Evolutionary conservation across 1,284 basidiomycete species (phyloP).

Genomic region (Boletus sp.): DNA sequence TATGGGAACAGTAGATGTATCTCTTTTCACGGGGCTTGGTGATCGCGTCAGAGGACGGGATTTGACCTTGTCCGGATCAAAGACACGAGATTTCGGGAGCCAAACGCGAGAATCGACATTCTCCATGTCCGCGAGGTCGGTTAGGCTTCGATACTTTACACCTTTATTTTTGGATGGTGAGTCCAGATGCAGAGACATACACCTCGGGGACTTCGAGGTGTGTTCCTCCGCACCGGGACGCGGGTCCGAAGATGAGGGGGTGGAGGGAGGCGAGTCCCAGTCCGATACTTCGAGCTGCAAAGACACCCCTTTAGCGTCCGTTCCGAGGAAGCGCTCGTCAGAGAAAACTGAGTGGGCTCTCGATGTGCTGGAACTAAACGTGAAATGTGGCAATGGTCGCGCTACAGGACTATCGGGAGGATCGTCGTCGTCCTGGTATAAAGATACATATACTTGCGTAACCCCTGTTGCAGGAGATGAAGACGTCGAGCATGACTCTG

Average conservation of each 20-base stretch:
- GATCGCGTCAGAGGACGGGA: constrained; percentile 19
- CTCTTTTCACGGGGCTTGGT: constrained; percentile 20
- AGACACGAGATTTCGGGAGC: constrained; percentile 25
- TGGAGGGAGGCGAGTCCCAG: constrained; percentile 2
- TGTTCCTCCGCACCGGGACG: constrained; percentile 11
- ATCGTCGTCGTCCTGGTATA: constrained; percentile 20
- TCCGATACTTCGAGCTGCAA: constrained; percentile 8
- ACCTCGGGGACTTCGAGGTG: constrained; percentile 4
- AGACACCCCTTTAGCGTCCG: neutral
- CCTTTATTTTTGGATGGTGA: constrained; percentile 13
- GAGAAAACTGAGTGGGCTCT: constrained; percentile 10
- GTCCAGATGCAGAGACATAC: constrained; percentile 9
- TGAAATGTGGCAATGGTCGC: constrained; percentile 15
- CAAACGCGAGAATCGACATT: constrained; percentile 29
- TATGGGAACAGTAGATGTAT: neutral
- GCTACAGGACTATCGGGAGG: constrained; percentile 3
- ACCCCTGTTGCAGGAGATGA: constrained; percentile 28
- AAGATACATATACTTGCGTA: constrained; percentile 18
- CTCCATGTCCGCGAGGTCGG: constrained; percentile 15
- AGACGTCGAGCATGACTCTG: constrained; percentile 5
- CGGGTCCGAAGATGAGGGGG: constrained; percentile 3
- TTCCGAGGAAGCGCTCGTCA: neutral
- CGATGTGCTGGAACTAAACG: constrained; percentile 17
- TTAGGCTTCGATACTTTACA: constrained; percentile 23
- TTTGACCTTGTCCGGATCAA: constrained; percentile 30